phyloP scores from a whole-genome alignment of 2,329 filamentous ascomycete genomes.

The Monilinia vaccinii-corymbosi region DNA sequence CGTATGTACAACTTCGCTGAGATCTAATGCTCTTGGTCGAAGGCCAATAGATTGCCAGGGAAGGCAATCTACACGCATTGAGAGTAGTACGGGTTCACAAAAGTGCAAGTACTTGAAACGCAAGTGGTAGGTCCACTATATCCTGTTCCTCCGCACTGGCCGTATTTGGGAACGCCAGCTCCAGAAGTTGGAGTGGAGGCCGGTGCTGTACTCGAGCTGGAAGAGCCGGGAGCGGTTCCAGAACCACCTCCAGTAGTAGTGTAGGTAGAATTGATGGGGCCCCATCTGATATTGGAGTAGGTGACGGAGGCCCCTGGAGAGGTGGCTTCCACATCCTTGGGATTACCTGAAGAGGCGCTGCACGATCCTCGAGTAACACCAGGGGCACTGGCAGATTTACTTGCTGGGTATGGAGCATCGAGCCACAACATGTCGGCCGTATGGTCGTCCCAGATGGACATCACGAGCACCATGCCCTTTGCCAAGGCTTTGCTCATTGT shows the following conservation, averaged over 20 bases:
- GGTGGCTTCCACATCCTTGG: conserved; percentile 39
- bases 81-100: conserved; percentile 17
- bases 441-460: conserved; percentile 51
- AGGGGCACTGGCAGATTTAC: conserved; percentile 32
- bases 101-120: conserved; percentile 11
- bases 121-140: conserved; percentile 18
- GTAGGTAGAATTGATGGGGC: conserved; percentile 28
- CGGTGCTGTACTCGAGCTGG: not conserved
- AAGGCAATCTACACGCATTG: conserved; percentile 13
- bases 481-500: conserved; percentile 46
- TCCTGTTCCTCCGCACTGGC: conserved; percentile 20
- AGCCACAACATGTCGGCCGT: conserved; percentile 66
- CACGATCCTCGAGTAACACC: conserved; percentile 49
- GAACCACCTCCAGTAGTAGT: conserved; percentile 5
- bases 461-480: conserved; percentile 52
- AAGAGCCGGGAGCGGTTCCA: not conserved
- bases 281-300: conserved; percentile 31
- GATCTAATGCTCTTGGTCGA: not conserved
- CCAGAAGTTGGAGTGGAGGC: not conserved
- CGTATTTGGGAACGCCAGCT: conserved; percentile 11
- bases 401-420: conserved; percentile 54
- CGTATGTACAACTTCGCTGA: conserved; percentile 8
- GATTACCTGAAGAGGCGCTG: conserved; percentile 41
- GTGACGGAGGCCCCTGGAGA: conserved; percentile 38
- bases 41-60: not conserved